Evolutionary conservation across 345 rosid genomes (phyloP).

Genomic region (Ceriops tagal): DNA sequence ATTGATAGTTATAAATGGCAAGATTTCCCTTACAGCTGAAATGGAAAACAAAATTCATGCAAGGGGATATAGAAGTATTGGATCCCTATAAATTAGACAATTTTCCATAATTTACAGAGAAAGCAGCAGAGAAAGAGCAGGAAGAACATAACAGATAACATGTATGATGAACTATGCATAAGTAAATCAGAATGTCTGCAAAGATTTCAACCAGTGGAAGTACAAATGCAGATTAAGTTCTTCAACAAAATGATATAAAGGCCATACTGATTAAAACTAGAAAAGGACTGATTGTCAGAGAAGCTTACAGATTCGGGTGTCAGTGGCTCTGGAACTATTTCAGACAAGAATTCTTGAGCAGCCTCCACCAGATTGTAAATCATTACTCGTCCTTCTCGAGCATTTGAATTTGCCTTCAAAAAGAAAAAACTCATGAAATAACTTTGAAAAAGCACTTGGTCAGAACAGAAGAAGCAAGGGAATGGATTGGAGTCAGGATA

Average conservation of each 20-base stretch:
- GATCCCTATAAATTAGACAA: background rate
- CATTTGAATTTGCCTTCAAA: slow-evolving; percentile 71
- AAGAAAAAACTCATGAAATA: background rate
- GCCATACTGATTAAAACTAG: slow-evolving; percentile 1
- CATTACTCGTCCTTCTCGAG: slow-evolving; percentile 96
- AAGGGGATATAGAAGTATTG: too few species aligned
- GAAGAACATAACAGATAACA: background rate
- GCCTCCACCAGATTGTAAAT: slow-evolving; percentile 94
- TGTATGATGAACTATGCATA: background rate
- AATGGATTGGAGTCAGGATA: background rate
- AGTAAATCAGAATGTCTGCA: too few species aligned
- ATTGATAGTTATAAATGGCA: too few species aligned
- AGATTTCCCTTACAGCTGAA: too few species aligned
- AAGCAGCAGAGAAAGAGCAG: background rate
- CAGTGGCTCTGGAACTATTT: slow-evolving; percentile 52
- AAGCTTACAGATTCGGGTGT: slow-evolving; percentile 55
- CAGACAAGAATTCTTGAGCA: slow-evolving; percentile 95
- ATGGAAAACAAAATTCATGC: too few species aligned
- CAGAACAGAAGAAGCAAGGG: slow-evolving; percentile 1
- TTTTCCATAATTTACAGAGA: background rate
- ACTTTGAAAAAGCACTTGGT: background rate
- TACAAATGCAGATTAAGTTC: background rate
- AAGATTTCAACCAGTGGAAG: background rate
- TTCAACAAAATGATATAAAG: slow-evolving; percentile 3
- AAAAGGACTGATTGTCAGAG: slow-evolving; percentile 9